Base-by-base conservation (phyloP, 2,329 filamentous ascomycete genomes). In the Fusarium redolens region DNA sequence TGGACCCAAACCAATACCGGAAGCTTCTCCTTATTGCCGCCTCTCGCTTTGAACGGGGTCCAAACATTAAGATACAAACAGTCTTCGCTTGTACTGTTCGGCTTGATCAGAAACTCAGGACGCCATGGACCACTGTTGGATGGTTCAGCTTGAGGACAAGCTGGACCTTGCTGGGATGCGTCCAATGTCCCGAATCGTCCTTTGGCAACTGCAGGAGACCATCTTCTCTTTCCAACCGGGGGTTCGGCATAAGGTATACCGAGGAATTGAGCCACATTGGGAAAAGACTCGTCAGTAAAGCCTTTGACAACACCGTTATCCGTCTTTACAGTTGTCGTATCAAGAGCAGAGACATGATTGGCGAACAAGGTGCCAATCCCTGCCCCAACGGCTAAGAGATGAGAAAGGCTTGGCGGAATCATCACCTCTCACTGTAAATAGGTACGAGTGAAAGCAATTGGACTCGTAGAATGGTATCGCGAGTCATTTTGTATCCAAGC, bases 121-220 rank as follows among this genome's bases (percentile, higher is more conserved):
- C n/a, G 38, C 64, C 61, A 61, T 10, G 13, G 22, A 12, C 62
- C 44, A 14, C 11, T 48, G 5, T 33, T 38, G 5, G 25, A 40
- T 14, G 64, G 62, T 41, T 67, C 64, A 20, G 50, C 33, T 10
- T 67, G 64, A 50, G 61, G 51, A 35, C 61, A 67, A n/a, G 56
- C 47, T 4, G 64, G 28, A 7, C 61, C 51, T 17, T 65, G 51
- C 6, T 11, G 31, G 4, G 28, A 38, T 11, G 64, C 61, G 22
- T 66, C 38, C 3, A 60, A 30, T 17, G 15, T 41, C 20, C 44
- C 44, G 11, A 67, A 60, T 6, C 5, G 44, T 1, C 44, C 28
- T 20, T 51, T 60, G 6, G 44, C 25, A 14, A 66, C 28, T 11
- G 61, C 61, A 14, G 51, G 51, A 20, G 45, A 17, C 64, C 61